Conservation (phyloP, 73 alveolate species). For the Tetrahymena thermophila region DNA sequence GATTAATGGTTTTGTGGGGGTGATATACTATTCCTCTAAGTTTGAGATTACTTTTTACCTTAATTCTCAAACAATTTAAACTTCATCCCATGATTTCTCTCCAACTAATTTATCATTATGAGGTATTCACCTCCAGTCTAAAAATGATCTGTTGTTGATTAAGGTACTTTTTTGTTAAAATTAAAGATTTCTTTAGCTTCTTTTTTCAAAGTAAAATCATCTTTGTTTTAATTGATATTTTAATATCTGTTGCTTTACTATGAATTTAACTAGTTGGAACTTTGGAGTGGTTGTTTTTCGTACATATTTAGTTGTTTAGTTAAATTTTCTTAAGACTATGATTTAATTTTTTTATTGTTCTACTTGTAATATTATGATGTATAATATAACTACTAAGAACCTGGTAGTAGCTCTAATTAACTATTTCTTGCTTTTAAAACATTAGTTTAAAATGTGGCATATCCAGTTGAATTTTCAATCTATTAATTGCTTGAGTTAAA, state of each 20-base stretch:
- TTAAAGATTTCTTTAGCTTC: background rate
- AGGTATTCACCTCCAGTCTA: background rate
- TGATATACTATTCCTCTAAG: background rate
- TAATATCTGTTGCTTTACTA: background rate
- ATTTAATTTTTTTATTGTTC: background rate
- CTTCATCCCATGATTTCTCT: background rate
- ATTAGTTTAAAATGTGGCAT: background rate
- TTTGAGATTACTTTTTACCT: background rate
- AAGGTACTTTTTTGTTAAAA: background rate
- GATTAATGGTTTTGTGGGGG: background rate
- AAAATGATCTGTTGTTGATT: background rate
- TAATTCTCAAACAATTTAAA: background rate
- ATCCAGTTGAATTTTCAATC: background rate
- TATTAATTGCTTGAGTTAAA: background rate
- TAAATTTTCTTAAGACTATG: background rate
- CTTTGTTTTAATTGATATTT: background rate
- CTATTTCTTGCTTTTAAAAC: background rate
- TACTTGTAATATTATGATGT: background rate
- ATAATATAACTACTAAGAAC: background rate
- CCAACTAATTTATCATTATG: background rate
- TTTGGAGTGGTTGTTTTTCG: background rate
- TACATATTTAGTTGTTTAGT: background rate
- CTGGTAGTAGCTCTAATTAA: background rate
- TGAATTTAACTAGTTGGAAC: background rate
- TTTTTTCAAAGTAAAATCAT: background rate